These are phyloP conservation scores for Cotoneaster glaucophyllus DNA, from an alignment of 306 rosid species.

Conservation along the genomic window DNA sequence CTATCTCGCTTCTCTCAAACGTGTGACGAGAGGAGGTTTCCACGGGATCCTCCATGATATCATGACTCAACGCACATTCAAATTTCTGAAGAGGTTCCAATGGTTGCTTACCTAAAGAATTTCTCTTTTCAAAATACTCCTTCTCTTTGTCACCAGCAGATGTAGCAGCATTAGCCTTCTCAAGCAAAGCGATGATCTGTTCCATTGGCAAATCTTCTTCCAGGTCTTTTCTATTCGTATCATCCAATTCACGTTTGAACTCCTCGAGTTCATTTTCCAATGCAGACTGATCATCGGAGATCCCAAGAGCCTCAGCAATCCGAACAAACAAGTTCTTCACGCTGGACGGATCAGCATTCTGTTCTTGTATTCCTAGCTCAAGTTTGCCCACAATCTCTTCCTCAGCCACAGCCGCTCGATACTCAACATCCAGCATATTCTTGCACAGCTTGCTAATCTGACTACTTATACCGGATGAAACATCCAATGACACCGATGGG, in stretches of 20 bases:
- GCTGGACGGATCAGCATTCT: constrained; percentile 16
- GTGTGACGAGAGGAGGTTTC: constrained; percentile 57
- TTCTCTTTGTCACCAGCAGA: constrained; percentile 36
- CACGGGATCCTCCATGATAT: constrained; percentile 75
- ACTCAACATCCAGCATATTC: constrained; percentile 37
- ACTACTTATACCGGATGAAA: constrained; percentile 23
- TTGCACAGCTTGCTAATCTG: constrained; percentile 35
- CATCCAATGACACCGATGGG: constrained; percentile 30
- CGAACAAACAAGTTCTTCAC: constrained; percentile 31
- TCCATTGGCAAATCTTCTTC: constrained; percentile 44
- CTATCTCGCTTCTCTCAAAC: constrained; percentile 60
- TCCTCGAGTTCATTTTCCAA: constrained; percentile 41
- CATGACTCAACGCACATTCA: constrained; percentile 40
- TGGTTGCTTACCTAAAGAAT: constrained; percentile 42
- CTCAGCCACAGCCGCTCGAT: constrained; percentile 22
- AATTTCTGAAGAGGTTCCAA: constrained; percentile 43
- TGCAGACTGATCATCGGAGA: constrained; percentile 30
- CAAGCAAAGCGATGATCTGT: constrained; percentile 36
- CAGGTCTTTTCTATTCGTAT: constrained; percentile 26
- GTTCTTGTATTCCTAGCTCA: constrained; percentile 36
- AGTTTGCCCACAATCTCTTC: constrained; percentile 39
- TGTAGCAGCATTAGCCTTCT: constrained; percentile 33
- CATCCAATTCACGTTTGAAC: constrained; percentile 37
- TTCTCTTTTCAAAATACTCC: constrained; percentile 35
- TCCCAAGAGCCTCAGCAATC: constrained; percentile 39